phyloP scores from a whole-genome alignment of 768 basidiomycete species.

The Mycena amicta region DNA sequence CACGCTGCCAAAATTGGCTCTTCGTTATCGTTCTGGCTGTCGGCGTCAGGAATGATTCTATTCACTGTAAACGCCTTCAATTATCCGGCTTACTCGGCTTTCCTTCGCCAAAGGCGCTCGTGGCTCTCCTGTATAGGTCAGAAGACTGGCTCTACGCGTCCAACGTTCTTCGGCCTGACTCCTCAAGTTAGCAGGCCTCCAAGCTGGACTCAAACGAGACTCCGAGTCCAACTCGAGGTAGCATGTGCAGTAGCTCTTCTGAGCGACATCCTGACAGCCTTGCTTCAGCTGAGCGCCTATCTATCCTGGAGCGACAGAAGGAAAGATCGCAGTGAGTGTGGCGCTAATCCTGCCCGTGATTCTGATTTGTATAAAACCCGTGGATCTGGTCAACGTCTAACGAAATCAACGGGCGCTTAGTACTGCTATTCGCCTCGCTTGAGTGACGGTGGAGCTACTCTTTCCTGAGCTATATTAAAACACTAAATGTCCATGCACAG shows the following conservation, averaged over 20 bases:
- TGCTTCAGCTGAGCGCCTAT: neutral
- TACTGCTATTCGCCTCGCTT: neutral
- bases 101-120: neutral
- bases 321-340: neutral
- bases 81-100: neutral
- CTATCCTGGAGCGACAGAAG: neutral
- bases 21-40: neutral
- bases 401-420: neutral
- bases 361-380: no score
- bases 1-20: neutral
- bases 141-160: neutral
- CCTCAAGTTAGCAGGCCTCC: no score
- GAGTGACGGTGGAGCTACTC: neutral
- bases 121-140: neutral
- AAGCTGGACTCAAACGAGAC: no score
- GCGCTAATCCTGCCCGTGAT: neutral
- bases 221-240: no score
- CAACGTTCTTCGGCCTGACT: no score
- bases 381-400: neutral
- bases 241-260: no score
- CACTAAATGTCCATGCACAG: no score
- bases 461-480: no score
- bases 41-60: neutral
- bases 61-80: neutral
- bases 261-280: neutral